Evolutionary conservation across 345 rosid genomes (phyloP), one percentile per base, ranked within the genome.

Genomic region (Salix brachista): DNA sequence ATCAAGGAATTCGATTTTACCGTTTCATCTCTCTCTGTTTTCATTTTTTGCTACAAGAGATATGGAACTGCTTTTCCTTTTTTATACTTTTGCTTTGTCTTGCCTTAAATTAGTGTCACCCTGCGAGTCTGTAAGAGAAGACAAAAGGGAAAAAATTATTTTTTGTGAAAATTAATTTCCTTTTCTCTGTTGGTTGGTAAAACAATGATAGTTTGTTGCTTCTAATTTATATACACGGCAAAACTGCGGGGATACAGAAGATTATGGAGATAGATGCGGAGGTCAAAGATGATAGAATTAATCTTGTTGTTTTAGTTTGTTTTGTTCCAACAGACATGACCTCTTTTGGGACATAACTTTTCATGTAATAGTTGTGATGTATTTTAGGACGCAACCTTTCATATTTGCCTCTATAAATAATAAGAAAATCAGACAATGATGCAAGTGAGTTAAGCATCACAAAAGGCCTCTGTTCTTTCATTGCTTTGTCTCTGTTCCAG

Each of bases 211-310:
- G 46, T 42, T 42, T 42, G 18, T 58, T 58, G 64, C 25, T n/a
- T 11, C 64, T 58, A 58, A 58, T 58, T 58, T 23, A n/a, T 58
- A 3, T 0, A 23, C 12, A 58, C 3, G 28, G 64, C 28, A n/a
- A 58, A n/a, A 58, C 4, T 58, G 28, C 9, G 28, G 25, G 23
- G 28, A 4, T n/a, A 23, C 28, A 58, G 64, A 58, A n/a, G 3
- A 37, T 5, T 16, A 77, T 77, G 84, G 72, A 81, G 54, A 52
- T 64, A 16, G 64, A 69, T n/a, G 56, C 32, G 64, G 75, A 56
- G 44, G 44, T 54, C 67, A 69, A 54, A 17, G n/a, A n/a, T n/a
- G 72, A 81, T 65, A 75, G 54, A n/a, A n/a, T n/a, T n/a, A n/a
- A n/a, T n/a, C n/a, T n/a, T n/a, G n/a, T n/a, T n/a, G n/a, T n/a